Conservation (phyloP, 306 rosid species). For the Senna tora region DNA sequence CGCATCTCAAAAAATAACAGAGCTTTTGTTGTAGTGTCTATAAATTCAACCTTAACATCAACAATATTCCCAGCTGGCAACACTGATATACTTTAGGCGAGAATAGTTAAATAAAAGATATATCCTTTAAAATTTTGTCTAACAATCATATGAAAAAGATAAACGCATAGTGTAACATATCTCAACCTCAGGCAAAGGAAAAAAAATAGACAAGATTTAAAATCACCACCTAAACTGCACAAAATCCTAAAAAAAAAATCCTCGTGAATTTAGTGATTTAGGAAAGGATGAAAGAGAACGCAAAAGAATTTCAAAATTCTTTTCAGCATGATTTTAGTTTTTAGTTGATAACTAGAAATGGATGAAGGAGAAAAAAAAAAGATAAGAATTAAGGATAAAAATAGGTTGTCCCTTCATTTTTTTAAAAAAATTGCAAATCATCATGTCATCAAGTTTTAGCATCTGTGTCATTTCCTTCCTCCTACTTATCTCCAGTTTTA, state of each 20-base stretch:
- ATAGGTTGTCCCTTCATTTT: background rate
- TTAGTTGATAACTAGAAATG: background rate
- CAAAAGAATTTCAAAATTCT: no score
- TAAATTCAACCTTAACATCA: slow-evolving; percentile 19
- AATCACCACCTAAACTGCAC: background rate
- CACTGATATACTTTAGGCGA: slow-evolving; percentile 9
- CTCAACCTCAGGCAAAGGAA: background rate
- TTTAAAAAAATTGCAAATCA: background rate
- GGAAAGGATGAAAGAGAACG: background rate
- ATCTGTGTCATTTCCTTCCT: background rate
- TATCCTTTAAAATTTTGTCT: background rate
- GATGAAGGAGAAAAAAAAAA: background rate
- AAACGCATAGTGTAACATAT: background rate
- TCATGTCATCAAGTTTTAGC: background rate
- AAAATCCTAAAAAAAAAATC: background rate
- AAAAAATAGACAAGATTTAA: background rate
- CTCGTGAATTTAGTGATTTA: background rate
- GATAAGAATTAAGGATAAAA: background rate
- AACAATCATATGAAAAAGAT: background rate
- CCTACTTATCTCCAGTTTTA: background rate
- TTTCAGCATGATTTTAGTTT: background rate
- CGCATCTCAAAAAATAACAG: background rate
- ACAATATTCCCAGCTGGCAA: background rate
- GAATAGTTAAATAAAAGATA: background rate
- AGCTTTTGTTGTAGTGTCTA: background rate